Conservation (phyloP, 2,329 filamentous ascomycete genomes). For the Pochonia chlamydosporia region DNA sequence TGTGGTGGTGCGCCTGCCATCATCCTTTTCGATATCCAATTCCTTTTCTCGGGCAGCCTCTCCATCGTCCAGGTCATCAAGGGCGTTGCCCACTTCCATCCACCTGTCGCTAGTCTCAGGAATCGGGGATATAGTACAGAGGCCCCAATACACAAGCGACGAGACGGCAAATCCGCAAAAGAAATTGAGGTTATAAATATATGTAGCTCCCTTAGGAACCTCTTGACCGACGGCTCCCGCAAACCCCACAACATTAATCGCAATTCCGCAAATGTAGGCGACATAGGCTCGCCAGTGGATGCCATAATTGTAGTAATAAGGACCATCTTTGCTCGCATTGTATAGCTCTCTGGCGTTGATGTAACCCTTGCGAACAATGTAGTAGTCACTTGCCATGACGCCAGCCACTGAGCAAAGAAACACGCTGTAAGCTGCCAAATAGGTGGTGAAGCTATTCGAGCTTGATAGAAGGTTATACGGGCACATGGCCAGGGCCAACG, state of each 20-base stretch:
- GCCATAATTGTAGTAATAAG: conserved; percentile 70
- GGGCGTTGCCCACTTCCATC: conserved; percentile 67
- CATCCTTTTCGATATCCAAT: conserved; percentile 30
- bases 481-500: conserved; percentile 77
- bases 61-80: conserved; percentile 46
- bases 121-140: conserved; percentile 66
- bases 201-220: conserved; percentile 73
- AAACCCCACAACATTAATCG: conserved; percentile 90
- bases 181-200: conserved; percentile 89
- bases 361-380: conserved; percentile 76
- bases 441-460: conserved; percentile 82
- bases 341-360: conserved; percentile 75
- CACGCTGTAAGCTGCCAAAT: conserved; percentile 85
- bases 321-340: conserved; percentile 57
- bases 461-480: conserved; percentile 73
- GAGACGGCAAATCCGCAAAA: conserved; percentile 78
- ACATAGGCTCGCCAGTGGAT: conserved; percentile 79
- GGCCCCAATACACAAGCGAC: conserved; percentile 56
- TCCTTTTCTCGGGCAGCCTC: conserved; percentile 35
- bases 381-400: conserved; percentile 85
- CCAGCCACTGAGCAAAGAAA: conserved; percentile 92
- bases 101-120: conserved; percentile 69
- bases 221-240: conserved; percentile 67
- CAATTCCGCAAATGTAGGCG: conserved; percentile 75
- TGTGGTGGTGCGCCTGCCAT: not conserved